Conservation (phyloP, 345 rosid genomes). For the Melastoma malabathricum region DNA sequence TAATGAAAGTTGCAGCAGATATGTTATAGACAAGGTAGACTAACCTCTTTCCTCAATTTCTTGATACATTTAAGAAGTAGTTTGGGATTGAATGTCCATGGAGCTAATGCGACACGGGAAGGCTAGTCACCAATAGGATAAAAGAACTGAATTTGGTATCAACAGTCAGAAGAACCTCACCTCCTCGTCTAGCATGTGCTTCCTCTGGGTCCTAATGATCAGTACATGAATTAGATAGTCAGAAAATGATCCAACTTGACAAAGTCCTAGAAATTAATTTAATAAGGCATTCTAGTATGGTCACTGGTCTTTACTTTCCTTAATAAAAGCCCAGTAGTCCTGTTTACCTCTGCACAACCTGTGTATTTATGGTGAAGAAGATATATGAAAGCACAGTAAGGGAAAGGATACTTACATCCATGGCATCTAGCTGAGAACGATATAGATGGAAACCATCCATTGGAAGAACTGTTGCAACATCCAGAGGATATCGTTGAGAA, state of each 20-base stretch:
- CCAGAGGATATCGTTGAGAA: conserved; percentile 51
- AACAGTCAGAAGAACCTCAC: conserved; percentile 26
- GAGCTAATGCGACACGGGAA: conserved; percentile 44
- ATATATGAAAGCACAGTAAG: too few relatives aligned
- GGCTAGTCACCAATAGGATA: conserved; percentile 4
- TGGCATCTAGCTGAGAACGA: conserved; percentile 79
- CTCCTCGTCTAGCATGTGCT: conserved; percentile 98
- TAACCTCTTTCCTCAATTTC: conserved; percentile 10
- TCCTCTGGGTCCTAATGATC: conserved; percentile 59
- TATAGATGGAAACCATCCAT: conserved; percentile 97
- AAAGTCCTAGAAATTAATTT: too few relatives aligned
- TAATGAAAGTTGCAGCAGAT: too few relatives aligned
- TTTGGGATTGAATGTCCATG: conserved; percentile 78
- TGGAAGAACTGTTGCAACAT: conserved; percentile 70
- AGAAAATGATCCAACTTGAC: too few relatives aligned
- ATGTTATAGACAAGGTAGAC: too few relatives aligned
- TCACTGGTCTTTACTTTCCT: too few relatives aligned
- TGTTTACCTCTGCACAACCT: too few relatives aligned
- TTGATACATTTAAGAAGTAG: conserved; percentile 55
- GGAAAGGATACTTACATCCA: conserved; percentile 45
- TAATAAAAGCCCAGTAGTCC: too few relatives aligned
- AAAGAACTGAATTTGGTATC: conserved; percentile 6
- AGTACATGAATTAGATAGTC: too few relatives aligned
- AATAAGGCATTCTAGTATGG: too few relatives aligned
- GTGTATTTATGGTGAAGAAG: too few relatives aligned